Base-by-base conservation (phyloP, 2,329 filamentous ascomycete genomes). In the Paecilomyces formosus region DNA sequence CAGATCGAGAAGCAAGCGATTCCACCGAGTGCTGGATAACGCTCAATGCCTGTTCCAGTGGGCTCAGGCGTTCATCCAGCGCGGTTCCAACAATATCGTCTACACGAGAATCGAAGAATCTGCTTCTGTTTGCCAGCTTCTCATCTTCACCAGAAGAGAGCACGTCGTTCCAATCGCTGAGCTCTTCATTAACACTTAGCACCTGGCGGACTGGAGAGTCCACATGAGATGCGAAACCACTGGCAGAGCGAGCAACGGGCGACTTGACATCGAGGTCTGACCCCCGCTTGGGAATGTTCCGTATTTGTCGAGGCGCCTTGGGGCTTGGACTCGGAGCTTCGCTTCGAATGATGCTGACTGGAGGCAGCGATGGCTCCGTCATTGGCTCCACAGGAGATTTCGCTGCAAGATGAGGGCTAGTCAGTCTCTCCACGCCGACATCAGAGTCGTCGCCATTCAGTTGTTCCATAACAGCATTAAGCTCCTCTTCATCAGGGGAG, bases 81-180 rank as follows among this genome's bases (percentile, higher is more conserved):
- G 94, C 80, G 54, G 84, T 85, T 56, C 89, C 89, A 63, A 99
- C 89, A 63, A 97, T 77, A 55, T 91, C 86, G 70, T 96, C 92
- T 62, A 99, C 90, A 68, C 90, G 92, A 53, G 85, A 88, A 68
- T 97, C 92, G 68, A 97, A 97, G 81, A 96, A 97, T 53, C 85
- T 84, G 62, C 89, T 90, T 54, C 92, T 86, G 56, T 87, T 86
- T 63, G 89, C 85, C 58, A 97, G 79, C 74, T 96, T 96, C 55
- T 86, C 84, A 59, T 95, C 90, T 67, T 95, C 90, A 33, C 88
- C 87, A 18, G 90, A 89, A 9, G 88, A 88, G 61, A 97, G 87
- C 53, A 88, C 85, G 69, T 88, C 88, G 68, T 96, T 92, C 94
- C 94, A 99, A 72, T 97, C 93, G 70, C 92, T 97, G 60, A 86